These are phyloP conservation scores for Ceratocystis albifundus DNA, from an alignment of 2,329 filamentous ascomycete genomes.

Conservation along the genomic window DNA sequence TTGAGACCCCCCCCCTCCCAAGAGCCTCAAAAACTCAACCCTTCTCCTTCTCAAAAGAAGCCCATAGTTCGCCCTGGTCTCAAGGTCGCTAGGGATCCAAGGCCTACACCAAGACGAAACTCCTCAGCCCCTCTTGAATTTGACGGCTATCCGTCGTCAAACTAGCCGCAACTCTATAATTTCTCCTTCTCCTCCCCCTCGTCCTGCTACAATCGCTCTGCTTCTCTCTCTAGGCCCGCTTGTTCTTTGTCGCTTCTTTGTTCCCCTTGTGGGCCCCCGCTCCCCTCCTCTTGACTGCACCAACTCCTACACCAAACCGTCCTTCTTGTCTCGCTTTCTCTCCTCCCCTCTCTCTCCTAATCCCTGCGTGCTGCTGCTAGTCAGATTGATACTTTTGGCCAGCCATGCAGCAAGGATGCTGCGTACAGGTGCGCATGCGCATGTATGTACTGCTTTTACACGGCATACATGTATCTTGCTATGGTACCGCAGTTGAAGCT, in stretches of 20 bases:
- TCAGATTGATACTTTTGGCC: neutral
- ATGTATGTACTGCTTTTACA: neutral
- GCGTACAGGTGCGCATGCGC: neutral
- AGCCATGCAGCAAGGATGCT: neutral
- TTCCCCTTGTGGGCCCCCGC: neutral
- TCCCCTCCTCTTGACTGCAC: constrained; percentile 3
- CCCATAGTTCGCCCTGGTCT: neutral
- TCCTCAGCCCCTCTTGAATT: no score
- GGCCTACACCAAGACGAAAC: neutral
- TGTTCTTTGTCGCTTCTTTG: constrained; percentile 7
- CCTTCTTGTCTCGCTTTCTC: neutral
- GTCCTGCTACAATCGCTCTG: neutral
- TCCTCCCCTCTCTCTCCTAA: neutral
- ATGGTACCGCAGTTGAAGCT: no score
- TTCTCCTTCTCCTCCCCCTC: neutral
- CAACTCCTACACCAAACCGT: neutral
- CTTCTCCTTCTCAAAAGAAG: neutral
- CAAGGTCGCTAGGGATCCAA: neutral
- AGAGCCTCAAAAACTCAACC: neutral
- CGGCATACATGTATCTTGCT: neutral
- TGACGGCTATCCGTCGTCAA: neutral
- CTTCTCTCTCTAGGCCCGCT: neutral
- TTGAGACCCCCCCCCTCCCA: neutral
- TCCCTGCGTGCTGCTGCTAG: neutral
- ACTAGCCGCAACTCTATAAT: neutral